phyloP scores from a whole-genome alignment of 1,139 yeast genomes.

The Taphrina communis region DNA sequence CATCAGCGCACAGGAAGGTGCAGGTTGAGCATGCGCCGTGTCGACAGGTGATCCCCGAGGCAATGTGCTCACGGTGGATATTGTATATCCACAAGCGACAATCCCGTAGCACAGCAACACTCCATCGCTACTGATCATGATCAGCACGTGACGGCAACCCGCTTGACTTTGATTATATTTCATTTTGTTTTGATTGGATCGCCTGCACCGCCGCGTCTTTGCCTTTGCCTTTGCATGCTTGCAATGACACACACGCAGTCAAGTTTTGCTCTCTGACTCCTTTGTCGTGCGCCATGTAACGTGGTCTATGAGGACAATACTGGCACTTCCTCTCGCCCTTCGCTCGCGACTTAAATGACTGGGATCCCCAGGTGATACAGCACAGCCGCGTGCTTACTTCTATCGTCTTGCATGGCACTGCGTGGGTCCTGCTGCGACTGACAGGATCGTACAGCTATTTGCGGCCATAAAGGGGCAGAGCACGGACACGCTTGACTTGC shows the following conservation, averaged over 20 bases:
- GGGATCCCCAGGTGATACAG: too few species aligned
- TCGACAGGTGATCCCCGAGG: too few species aligned
- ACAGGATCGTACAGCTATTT: not conserved
- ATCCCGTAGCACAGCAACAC: not conserved
- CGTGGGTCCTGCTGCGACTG: not conserved
- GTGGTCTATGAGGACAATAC: not conserved
- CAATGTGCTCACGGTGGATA: too few species aligned
- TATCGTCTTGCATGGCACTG: not conserved
- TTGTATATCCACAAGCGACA: too few species aligned
- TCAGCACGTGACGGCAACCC: conserved; percentile 3
- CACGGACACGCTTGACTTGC: not conserved
- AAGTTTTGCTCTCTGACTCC: not conserved
- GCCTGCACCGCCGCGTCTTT: not conserved
- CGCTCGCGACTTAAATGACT: too few species aligned
- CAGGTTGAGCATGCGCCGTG: not conserved
- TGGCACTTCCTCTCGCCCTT: too few species aligned
- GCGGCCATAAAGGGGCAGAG: not conserved
- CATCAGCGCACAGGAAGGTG: not conserved
- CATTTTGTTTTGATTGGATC: not conserved
- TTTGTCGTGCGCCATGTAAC: not conserved
- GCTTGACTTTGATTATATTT: not conserved
- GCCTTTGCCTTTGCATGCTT: too few species aligned
- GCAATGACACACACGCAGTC: not conserved
- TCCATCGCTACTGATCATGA: not conserved
- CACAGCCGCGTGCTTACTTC: too few species aligned